Evolutionary conservation across 306 rosid genomes (phyloP).

Genomic region (Canavalia ensiformis): DNA sequence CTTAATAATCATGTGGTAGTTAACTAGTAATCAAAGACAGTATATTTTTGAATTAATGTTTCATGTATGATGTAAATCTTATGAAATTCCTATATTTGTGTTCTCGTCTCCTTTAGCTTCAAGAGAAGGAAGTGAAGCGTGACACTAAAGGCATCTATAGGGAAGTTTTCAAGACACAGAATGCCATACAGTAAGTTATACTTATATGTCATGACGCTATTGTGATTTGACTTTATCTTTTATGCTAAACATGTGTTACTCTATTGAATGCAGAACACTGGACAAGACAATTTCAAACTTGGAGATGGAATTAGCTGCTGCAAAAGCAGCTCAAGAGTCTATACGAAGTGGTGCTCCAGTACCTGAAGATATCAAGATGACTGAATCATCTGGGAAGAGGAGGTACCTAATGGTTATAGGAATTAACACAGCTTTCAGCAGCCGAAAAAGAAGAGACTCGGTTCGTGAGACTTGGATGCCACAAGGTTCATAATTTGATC

Average conservation of each 20-base stretch:
- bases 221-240: neutral
- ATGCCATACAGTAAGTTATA: slow-evolving; percentile 76
- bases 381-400: slow-evolving; percentile 61
- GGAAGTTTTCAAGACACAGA: slow-evolving; percentile 74
- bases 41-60: neutral
- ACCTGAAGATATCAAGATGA: slow-evolving; percentile 60
- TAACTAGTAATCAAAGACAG: neutral
- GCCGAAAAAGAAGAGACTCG: slow-evolving; percentile 97
- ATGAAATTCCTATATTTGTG: slow-evolving; percentile 18
- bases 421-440: slow-evolving; percentile 95
- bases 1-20: neutral
- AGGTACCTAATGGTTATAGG: slow-evolving; percentile 92
- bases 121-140: slow-evolving; percentile 79
- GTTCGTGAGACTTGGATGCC: slow-evolving; percentile 97
- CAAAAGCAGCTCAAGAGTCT: slow-evolving; percentile 87
- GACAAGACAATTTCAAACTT: slow-evolving; percentile 89
- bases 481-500: slow-evolving; percentile 68
- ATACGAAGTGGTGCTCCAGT: slow-evolving; percentile 74
- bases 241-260: slow-evolving; percentile 7
- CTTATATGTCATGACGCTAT: slow-evolving; percentile 14
- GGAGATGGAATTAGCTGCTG: slow-evolving; percentile 93
- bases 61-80: slow-evolving; percentile 18
- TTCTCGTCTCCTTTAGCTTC: slow-evolving; percentile 62
- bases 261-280: slow-evolving; percentile 64
- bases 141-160: slow-evolving; percentile 65